Evolutionary conservation across 495 filamentous ascomycete species (phyloP).

Genomic region (Xanthoparmelia taractica): DNA sequence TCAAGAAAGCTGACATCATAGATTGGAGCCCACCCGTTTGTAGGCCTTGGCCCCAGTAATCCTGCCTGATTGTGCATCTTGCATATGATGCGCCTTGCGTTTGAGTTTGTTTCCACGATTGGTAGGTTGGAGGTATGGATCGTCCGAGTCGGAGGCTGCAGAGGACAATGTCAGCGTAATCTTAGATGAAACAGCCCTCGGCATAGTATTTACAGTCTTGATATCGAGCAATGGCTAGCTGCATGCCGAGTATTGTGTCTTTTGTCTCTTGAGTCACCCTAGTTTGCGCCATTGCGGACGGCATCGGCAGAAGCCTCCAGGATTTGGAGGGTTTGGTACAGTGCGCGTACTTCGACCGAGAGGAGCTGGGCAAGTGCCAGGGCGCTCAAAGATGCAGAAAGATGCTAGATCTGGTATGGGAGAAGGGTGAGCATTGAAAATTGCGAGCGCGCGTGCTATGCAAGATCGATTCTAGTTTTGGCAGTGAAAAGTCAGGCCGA

Average conservation of each 20-base stretch:
- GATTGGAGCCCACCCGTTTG: constrained; percentile 55
- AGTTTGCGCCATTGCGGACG: constrained; percentile 59
- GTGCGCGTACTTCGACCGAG: not conserved
- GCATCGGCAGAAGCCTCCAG: constrained; percentile 11
- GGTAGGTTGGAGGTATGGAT: constrained; percentile 65
- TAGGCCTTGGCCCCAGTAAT: constrained; percentile 68
- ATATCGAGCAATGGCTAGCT: constrained; percentile 57
- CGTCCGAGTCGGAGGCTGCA: constrained; percentile 79
- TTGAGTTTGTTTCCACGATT: constrained; percentile 92
- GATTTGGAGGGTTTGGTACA: not conserved
- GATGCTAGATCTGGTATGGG: not conserved
- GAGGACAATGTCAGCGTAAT: constrained; percentile 6
- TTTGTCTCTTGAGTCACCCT: constrained; percentile 63
- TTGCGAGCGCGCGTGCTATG: not conserved
- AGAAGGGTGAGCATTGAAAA: not conserved
- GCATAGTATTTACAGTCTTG: constrained; percentile 43
- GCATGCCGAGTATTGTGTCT: constrained; percentile 70
- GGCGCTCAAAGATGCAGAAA: not conserved
- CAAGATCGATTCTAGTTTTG: not conserved
- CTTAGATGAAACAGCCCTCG: not conserved
- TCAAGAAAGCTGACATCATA: not conserved
- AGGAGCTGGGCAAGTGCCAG: not conserved
- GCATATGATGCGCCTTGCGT: constrained; percentile 70
- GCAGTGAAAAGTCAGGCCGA: not conserved
- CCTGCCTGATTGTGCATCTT: constrained; percentile 64